phyloP scores from a whole-genome alignment of 805 yeast genomes.

The Saturnispora besseyi region DNA sequence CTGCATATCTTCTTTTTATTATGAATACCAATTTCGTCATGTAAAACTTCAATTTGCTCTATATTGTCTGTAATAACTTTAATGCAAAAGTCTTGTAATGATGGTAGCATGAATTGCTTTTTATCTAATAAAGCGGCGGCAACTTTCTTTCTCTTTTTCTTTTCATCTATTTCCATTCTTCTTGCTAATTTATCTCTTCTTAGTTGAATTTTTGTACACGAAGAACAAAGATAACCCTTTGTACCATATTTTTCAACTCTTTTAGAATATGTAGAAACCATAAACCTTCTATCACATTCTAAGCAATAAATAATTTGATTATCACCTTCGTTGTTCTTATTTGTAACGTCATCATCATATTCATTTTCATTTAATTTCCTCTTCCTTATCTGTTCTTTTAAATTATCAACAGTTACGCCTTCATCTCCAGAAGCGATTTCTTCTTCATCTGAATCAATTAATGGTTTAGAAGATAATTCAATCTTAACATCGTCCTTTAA shows the following conservation, averaged over 20 bases:
- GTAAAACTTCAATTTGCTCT: conserved; percentile 69
- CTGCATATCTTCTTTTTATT: conserved; percentile 66
- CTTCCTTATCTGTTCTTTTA: conserved; percentile 28
- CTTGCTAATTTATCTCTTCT: conserved; percentile 37
- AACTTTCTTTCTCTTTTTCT: conserved; percentile 65
- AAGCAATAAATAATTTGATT: conserved; percentile 36
- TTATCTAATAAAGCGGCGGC: conserved; percentile 81
- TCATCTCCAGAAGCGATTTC: conserved; percentile 7
- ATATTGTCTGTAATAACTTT: conserved; percentile 55
- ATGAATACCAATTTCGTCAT: conserved; percentile 67
- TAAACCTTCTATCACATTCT: conserved; percentile 51
- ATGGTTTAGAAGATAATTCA: conserved; percentile 2
- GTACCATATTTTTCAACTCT: conserved; percentile 35
- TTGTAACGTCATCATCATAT: conserved; percentile 38
- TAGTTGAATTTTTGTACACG: conserved; percentile 41
- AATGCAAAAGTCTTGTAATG: conserved; percentile 79
- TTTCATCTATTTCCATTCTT: conserved; percentile 50
- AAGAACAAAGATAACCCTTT: conserved; percentile 60
- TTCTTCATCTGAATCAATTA: conserved; percentile 13
- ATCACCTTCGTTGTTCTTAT: conserved; percentile 15
- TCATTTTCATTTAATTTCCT: conserved; percentile 12
- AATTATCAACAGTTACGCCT: conserved; percentile 24
- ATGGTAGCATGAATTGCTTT: conserved; percentile 51
- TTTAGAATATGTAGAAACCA: conserved; percentile 59
- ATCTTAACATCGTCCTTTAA: conserved; percentile 16